Evolutionary conservation across 1,284 basidiomycete genomes (phyloP), one percentile per base, ranked within the genome.

Genomic region (Retiboletus fuscus): DNA sequence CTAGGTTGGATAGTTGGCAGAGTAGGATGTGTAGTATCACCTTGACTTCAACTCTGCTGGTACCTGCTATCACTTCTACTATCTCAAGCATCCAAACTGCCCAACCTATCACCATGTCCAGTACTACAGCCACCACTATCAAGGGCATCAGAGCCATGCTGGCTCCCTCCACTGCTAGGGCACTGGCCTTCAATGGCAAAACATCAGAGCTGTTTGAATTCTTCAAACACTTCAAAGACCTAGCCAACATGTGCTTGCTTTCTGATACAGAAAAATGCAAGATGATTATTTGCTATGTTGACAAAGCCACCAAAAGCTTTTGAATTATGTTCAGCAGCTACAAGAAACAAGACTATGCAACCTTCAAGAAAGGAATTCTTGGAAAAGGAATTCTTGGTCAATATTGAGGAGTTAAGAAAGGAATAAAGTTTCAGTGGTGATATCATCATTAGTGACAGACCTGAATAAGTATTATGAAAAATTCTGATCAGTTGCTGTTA

Each of bases 251-350:
- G 0, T 69, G 67, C 8, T 10, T 43, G 5, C 43, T 74, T 3
- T 43, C 66, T 0, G 51, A 64, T 13, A 24, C 61, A 1, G 53
- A 75, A 1, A 75, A 75, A n/a, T 75, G 71, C 26, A 75, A 73
- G 15, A 1, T 57, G 0, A 12, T 75, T 10, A 16, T 75, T 2
- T 18, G 28, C 4, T 75, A 75, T 15, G 44, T 69, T 0, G 51
- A 75, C 34, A 61, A 55, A 3, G 3, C n/a, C 3, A 75, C 58
- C 0, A 73, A 74, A 11, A 55, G 15, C 6, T 75, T 74, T 26
- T 74, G 73, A 67, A 28, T 70, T 15, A 70, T 30, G 1, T 72
- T 73, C 2, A 3, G 28, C 67, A 64, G n/a, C 16, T 74, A 66
- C 15, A 5, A 2, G n/a, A n/a, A n/a, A n/a, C n/a, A n/a, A n/a